Base-by-base conservation (phyloP, 73 alveolate species). In the Paraurostyla sp. region DNA sequence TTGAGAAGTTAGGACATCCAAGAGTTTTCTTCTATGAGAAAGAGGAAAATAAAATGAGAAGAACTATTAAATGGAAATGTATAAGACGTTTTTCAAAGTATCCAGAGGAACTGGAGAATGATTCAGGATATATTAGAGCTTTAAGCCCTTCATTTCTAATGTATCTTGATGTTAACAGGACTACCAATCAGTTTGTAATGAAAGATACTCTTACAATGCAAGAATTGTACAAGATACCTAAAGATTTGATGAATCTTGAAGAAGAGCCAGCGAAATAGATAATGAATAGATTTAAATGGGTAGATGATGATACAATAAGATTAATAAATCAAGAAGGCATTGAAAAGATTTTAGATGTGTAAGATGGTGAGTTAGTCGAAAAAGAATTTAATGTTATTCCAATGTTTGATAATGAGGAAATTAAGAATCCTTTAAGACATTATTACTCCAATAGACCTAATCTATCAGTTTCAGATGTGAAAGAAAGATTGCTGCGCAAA, bases 211-310 rank as follows among this genome's bases (percentile, higher is more conserved):
- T 50, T 25, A 33, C 76, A 15, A 38, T 6, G 48, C n/a, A 52
- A 52, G 76, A 51, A n/a, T 4, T 78, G 3, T 52, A 52, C 30
- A 23, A 29, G 22, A 32, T 78, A 1, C 80, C 89, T 13, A 49
- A 41, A 18, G 89, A 78, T 20, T 40, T 78, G 20, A 78, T 78
- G 89, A 59, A 54, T 60, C 20, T 52, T 23, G 62, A 78, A 3
- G 25, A 15, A 16, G 86, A 73, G 46, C 71, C 86, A 25, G 56
- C 86, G 11, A 9, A 9, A 2, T 68, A 73, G n/a, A 52, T 78
- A 6, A 54, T 54, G 76, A 78, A 54, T 30, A 49, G 89, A 32
- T 78, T 78, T 43, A 78, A 51, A 35, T 78, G 89, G 89, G 89
- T 78, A 0, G 78, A 78, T 32, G 76, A 78, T 4, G 60, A 54